phyloP scores from a whole-genome alignment of 306 rosid genomes.

The Glycine tomentella region DNA sequence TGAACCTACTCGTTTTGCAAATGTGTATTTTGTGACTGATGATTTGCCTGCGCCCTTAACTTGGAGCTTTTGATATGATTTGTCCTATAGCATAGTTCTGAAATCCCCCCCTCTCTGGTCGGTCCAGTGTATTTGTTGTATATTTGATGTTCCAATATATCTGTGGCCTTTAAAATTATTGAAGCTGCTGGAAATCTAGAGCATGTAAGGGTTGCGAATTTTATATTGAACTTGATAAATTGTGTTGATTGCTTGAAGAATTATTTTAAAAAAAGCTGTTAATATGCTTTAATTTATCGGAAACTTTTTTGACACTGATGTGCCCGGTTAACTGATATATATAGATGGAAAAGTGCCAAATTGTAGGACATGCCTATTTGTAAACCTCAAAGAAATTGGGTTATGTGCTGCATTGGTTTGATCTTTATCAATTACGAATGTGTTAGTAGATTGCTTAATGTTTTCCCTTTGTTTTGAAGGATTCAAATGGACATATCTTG shows the following conservation, averaged over 20 bases:
- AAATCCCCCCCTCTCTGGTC: neutral
- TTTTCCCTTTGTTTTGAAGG: neutral
- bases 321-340: neutral
- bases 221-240: slow-evolving; percentile 3
- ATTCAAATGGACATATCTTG: slow-evolving; percentile 15
- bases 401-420: slow-evolving; percentile 3
- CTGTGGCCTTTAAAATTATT: slow-evolving; percentile 13
- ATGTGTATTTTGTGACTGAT: neutral
- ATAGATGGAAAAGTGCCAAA: neutral
- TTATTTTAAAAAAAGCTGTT: neutral
- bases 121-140: slow-evolving; percentile 1
- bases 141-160: slow-evolving; percentile 21
- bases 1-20: neutral
- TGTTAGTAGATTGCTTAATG: slow-evolving; percentile 21
- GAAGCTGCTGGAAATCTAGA: neutral
- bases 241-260: slow-evolving; percentile 1
- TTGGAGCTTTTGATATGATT: neutral
- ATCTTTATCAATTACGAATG: neutral
- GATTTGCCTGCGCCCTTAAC: neutral
- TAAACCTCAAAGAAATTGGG: neutral
- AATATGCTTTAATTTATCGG: neutral
- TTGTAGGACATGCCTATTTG: neutral
- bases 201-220: neutral
- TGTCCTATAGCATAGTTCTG: neutral
- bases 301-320: neutral